Evolutionary conservation across 2,329 filamentous ascomycete genomes (phyloP).

Genomic region (Colletotrichum tamarilloi): DNA sequence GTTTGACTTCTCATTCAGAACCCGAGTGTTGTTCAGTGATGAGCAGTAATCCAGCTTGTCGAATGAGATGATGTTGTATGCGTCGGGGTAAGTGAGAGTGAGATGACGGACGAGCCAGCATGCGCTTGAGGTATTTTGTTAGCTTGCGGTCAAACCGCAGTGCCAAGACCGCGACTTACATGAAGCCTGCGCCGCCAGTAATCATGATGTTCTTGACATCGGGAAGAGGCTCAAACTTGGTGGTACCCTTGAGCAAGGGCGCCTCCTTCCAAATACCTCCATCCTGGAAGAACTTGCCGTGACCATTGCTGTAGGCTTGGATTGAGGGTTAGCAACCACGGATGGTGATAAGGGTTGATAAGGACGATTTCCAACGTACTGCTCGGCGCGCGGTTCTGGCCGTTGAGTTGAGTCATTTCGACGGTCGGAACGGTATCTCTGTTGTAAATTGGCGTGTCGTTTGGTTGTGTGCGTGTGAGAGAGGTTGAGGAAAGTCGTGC

Average conservation of each 20-base stretch:
- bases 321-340: constrained; percentile 8
- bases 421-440: background rate
- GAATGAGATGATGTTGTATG: constrained; percentile 84
- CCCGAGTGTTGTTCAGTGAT: constrained; percentile 81
- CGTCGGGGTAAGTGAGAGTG: constrained; percentile 75
- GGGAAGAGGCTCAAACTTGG: constrained; percentile 74
- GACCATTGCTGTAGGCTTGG: constrained; percentile 41
- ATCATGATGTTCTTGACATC: constrained; percentile 85
- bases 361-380: constrained; percentile 1
- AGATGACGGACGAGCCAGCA: constrained; percentile 87
- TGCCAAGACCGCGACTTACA: constrained; percentile 63
- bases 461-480: background rate
- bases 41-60: constrained; percentile 89
- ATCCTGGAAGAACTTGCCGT: constrained; percentile 63
- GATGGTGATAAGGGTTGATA: background rate
- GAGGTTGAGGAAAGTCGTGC: background rate
- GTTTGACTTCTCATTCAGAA: constrained; percentile 74
- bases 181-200: constrained; percentile 87
- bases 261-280: constrained; percentile 78
- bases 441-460: background rate
- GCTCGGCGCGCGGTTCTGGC: constrained; percentile 22
- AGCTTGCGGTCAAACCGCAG: constrained; percentile 17
- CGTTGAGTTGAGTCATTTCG: constrained; percentile 25
- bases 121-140: constrained; percentile 66
- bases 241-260: constrained; percentile 75